These are phyloP conservation scores for Boletus insuetus DNA, from an alignment of 768 basidiomycete species.

Conservation along the genomic window DNA sequence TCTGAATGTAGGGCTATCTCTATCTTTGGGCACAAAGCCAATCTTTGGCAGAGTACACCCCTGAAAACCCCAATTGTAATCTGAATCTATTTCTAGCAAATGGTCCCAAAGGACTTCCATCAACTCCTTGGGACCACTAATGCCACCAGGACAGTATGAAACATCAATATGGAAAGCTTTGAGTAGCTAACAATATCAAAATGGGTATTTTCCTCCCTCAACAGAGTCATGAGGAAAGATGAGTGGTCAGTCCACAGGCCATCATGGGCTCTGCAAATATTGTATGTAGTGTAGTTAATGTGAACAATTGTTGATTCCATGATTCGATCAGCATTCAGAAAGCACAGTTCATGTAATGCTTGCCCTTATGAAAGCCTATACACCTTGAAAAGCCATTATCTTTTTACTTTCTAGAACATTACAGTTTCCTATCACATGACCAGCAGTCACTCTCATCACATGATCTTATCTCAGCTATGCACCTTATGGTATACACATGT, in stretches of 20 bases:
- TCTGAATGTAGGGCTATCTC: background rate
- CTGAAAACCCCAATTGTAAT: background rate
- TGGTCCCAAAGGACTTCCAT: background rate
- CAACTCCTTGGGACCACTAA: background rate
- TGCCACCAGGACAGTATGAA: background rate
- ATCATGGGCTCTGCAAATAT: background rate
- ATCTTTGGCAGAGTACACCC: background rate
- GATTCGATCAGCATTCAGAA: background rate
- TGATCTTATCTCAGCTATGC: too few relatives aligned
- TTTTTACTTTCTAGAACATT: too few relatives aligned
- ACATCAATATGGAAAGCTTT: background rate
- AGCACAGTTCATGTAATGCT: too few relatives aligned
- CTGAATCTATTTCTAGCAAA: background rate
- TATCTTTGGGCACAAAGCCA: background rate
- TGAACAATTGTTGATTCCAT: background rate
- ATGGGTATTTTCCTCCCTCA: background rate
- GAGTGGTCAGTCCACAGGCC: background rate
- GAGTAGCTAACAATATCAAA: background rate
- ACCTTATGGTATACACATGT: too few relatives aligned
- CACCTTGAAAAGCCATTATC: too few relatives aligned
- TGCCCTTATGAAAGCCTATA: too few relatives aligned
- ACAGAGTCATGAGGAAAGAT: background rate
- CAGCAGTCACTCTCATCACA: too few relatives aligned
- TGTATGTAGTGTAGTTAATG: constrained; percentile 4
- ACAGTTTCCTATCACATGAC: too few relatives aligned